Percentiles rank a stretch among this genome's conserved stretches.
These are phyloP conservation scores for Rhodomyrtus tomentosa DNA, from an alignment of 345 rosid species.

Conservation along the genomic window DNA sequence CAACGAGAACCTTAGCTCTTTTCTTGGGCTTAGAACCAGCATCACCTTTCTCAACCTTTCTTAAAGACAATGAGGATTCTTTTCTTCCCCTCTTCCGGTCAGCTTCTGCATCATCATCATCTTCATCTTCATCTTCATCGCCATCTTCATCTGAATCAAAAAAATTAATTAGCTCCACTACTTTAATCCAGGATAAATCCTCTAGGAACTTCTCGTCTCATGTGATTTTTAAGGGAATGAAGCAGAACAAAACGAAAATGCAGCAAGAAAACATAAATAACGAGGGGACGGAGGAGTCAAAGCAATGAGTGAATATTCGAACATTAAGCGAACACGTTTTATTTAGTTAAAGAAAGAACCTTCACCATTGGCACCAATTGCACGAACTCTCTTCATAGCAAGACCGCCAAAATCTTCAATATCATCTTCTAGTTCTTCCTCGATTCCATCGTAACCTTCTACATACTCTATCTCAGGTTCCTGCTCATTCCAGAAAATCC, in stretches of 20 bases:
- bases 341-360: not conserved
- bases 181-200: not conserved
- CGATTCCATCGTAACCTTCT: conserved; percentile 68
- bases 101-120: conserved; percentile 22
- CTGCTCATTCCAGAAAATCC: conserved; percentile 21
- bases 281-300: no score
- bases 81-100: conserved; percentile 30
- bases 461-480: conserved; percentile 67
- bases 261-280: not conserved
- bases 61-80: conserved; percentile 14
- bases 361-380: conserved; percentile 29
- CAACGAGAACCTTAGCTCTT: conserved; percentile 63
- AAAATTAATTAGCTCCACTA: not conserved
- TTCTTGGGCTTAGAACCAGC: conserved; percentile 40
- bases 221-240: not conserved
- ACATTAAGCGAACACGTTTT: not conserved
- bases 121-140: conserved; percentile 30
- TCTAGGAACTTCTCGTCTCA: not conserved
- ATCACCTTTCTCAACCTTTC: conserved; percentile 34
- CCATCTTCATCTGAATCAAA: conserved; percentile 17
- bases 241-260: not conserved
- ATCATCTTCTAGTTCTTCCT: conserved; percentile 82
- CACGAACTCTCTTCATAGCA: conserved; percentile 14
- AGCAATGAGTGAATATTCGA: not conserved
- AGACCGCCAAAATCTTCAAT: conserved; percentile 69